Evolutionary conservation across 352 stramenopile genomes (phyloP), one percentile per base, ranked within the genome.

Genomic region (Globisporangium polare): DNA sequence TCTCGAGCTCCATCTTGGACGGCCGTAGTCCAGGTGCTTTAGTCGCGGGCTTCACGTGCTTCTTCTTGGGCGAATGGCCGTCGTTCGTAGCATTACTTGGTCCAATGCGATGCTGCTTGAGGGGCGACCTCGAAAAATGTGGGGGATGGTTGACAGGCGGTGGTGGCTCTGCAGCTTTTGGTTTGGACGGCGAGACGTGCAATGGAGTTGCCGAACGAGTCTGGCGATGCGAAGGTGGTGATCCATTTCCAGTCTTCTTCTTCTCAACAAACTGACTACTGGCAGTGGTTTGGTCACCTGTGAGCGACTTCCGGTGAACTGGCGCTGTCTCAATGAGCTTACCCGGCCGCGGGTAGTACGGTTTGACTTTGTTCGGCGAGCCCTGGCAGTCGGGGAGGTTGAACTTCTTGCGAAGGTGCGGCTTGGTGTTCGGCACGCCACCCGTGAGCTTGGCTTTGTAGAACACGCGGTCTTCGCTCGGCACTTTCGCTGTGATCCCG

Each of bases 321-420:
- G 43, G n/a, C 27, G 42, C 20, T 10, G 52, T 9, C 0, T 49
- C 27, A 5, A 9, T 1, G 1, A 50, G 20, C 27, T 53, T 47
- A 4, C n/a, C 22, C 39, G 49, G 33, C 3, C 63, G 31, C 15
- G 43, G 27, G 6, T 42, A 17, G 29, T 69, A 62, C 10, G 57
- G 41, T 20, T 65, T 46, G 17, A 69, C 43, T 41, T 66, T 81
- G 50, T 62, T 70, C 5, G 68, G 65, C 9, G 72, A 81, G 24
- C 75, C 73, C 4, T 83, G 67, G 26, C 73, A 83, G 5, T 77
- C 62, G 0, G 75, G 75, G 10, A 83, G 67, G 10, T 37, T 63
- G 49, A 81, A 79, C 20, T 75, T 68, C 37, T 75, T 74, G 29
- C 69, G 75, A 18, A 63, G 56, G 43, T 81, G 75, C 18, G 72